Conservation (phyloP, 2,329 filamentous ascomycete genomes). For the Sphaerulina musiva region DNA sequence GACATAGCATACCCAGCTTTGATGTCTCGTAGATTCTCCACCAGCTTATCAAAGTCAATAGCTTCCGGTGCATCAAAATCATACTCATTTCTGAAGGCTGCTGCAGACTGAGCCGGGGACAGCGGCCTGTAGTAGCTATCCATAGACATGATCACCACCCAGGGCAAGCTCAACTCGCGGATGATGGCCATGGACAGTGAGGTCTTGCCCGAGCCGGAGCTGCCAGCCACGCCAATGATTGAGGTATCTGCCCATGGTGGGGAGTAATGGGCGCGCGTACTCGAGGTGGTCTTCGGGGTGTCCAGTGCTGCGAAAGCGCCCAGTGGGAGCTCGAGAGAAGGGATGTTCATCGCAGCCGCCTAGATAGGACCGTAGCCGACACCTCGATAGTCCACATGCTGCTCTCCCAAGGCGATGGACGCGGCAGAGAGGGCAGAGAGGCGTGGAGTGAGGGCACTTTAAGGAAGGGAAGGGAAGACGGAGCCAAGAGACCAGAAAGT, state of each 20-base stretch:
- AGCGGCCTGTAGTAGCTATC: constrained; percentile 97
- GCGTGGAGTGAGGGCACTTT: constrained; percentile 4
- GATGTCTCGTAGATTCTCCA: constrained; percentile 71
- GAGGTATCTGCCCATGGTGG: constrained; percentile 94
- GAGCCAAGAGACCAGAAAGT: not conserved
- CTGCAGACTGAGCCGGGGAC: constrained; percentile 66
- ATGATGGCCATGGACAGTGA: constrained; percentile 90
- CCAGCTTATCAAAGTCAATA: constrained; percentile 86
- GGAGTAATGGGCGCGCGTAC: constrained; percentile 62
- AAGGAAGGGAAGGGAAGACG: constrained; percentile 7
- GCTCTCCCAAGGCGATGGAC: not conserved
- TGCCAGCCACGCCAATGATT: constrained; percentile 93
- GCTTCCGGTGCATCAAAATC: constrained; percentile 94
- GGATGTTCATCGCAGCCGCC: constrained; percentile 29
- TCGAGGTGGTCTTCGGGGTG: constrained; percentile 7
- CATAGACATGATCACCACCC: constrained; percentile 97
- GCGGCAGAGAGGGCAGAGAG: not conserved
- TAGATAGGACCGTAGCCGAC: constrained; percentile 25
- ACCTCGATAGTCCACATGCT: constrained; percentile 28
- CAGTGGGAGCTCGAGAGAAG: constrained; percentile 24
- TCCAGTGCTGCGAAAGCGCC: constrained; percentile 20
- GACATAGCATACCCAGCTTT: constrained; percentile 74
- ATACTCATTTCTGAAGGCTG: constrained; percentile 83
- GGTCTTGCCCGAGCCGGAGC: constrained; percentile 92
- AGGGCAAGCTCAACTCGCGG: constrained; percentile 80